A percentile compares a stretch with the other conserved stretches of the same genome.
Conservation (phyloP, 139 green algal species). For the Desmodesmus armatus region DNA sequence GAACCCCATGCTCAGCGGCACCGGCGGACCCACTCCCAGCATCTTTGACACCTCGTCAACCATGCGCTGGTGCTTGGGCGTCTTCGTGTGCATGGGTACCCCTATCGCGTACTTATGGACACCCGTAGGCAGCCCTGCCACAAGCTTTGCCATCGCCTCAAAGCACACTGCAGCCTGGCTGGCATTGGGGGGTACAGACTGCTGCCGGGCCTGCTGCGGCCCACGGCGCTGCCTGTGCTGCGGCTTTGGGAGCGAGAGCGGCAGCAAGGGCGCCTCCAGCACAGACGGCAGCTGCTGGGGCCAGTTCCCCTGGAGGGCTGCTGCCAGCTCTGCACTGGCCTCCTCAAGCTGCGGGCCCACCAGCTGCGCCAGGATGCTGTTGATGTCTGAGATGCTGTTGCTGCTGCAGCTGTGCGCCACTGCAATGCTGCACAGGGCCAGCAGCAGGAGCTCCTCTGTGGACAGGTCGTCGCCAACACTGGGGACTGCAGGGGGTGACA, state of each 20-base stretch:
- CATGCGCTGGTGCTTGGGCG: constrained; percentile 23
- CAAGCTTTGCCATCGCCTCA: constrained; percentile 14
- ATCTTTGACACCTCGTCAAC: too few relatives aligned
- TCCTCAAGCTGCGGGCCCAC: constrained; percentile 25
- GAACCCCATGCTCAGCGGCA: too few relatives aligned
- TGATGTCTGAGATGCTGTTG: constrained; percentile 26
- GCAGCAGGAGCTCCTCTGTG: constrained; percentile 60
- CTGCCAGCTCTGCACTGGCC: constrained; percentile 13
- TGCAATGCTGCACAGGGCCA: constrained; percentile 49
- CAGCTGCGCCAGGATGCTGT: constrained; percentile 37
- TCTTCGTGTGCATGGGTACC: neutral
- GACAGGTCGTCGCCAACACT: constrained; percentile 50
- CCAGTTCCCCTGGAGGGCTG: constrained; percentile 24
- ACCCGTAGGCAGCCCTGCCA: constrained; percentile 9
- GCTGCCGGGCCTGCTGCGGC: neutral
- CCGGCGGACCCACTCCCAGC: too few relatives aligned
- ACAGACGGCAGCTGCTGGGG: neutral
- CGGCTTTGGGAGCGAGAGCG: neutral
- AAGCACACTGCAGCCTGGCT: constrained; percentile 11
- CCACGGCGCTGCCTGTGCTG: neutral
- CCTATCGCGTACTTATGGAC: neutral
- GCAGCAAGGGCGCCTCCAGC: neutral
- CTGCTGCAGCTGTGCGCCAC: constrained; percentile 29
- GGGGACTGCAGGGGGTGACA: neutral
- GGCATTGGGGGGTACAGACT: too few relatives aligned